Evolutionary conservation across 805 yeast genomes (phyloP), one percentile per base, ranked within the genome.

Genomic region (Blastobotrys peoriensis): DNA sequence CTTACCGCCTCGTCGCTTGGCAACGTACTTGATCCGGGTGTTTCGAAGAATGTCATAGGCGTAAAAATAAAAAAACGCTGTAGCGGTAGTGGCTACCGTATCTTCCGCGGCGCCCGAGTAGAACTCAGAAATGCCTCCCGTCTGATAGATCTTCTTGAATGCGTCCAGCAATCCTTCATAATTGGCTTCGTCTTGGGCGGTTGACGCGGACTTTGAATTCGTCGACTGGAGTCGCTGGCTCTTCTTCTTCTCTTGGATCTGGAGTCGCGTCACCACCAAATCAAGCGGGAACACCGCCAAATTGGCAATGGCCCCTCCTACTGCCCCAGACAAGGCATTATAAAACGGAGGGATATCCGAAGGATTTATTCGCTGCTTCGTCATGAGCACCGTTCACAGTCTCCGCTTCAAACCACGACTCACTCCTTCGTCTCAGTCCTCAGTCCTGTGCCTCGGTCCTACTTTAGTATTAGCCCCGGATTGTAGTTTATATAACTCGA

Each of bases 111-210:
- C 70, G 3, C 96, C 96, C 37, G 86, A 75, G 60, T 87, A 87
- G 52, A 88, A 81, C 10, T 84, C 84, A 35, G 68, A 58, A 2
- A 82, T 17, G 3, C 96, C 96, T 60, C 86, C 95, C 46, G 76
- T 73, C 44, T 61, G 60, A 58, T 77, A 78, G 78, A 88, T 87
- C 55, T 75, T 79, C 30, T 54, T 64, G 56, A 88, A 80, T 1
- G 95, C 94, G 61, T 86, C 87, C 15, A 76, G 45, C 0, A 94
- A 81, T 2, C 88, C 84, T 20, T 66, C 74, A 59, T 86, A 83
- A 57, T 72, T 45, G 19, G 36, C 38, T 16, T 46, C 50, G 17
- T 36, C 43, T 8, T 25, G 10, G 13, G 30, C 30, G 13, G 13
- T 13, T 8, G 5, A 28, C 37, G 23, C 15, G 10, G 8, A 25